Evolutionary conservation across 352 stramenopile species (phyloP), one percentile per base, ranked within the genome.

Genomic region (Pythium rhizo-oryzae): DNA sequence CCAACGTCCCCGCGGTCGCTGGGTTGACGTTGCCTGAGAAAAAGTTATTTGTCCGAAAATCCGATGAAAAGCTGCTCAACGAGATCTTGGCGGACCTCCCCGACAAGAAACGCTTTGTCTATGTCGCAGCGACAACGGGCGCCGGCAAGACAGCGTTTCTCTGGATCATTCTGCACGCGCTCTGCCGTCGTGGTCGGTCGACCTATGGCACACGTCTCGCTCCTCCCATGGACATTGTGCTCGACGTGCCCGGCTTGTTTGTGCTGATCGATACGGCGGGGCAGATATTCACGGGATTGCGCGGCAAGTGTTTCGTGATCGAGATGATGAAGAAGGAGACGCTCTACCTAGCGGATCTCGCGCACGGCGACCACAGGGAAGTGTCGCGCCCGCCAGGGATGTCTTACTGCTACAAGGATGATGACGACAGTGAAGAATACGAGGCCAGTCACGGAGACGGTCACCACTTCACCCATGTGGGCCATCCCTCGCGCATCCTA

Each of bases 61-160:
- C 25, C 6, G 9, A 28, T 53, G 46, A 15, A 8, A 53, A 53
- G 21, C n/a, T 53, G 19, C 21, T 53, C 7, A 21, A 53, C 21
- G 46, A 25, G n/a, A 53, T 53, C 11, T 21, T 53, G 9, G 19
- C 19, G 9, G 46, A 28, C 13, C 46, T 53, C 0, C 46, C 46
- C n/a, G 46, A 53, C 46, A 53, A 53, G 46, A 53, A 53, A 21
- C 46, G 21, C 19, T 7, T 30, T 21, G 46, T 53, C 19, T 53
- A 53, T 9, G 46, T 53, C 46, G 25, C n/a, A 12, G 46, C n/a
- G 7, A 53, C n/a, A 12, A 9, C 46, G 1, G 46, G 46, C 25
- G 46, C 46, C n/a, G 46, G 46, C 46, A 53, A 53, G 46, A 53
- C 46, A 9, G 46, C 46, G 46, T 53, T 53, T 30, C 46, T 53